Evolutionary conservation across 768 basidiomycete species (phyloP), one percentile per base, ranked within the genome.

Genomic region (Asterophora parasitica): DNA sequence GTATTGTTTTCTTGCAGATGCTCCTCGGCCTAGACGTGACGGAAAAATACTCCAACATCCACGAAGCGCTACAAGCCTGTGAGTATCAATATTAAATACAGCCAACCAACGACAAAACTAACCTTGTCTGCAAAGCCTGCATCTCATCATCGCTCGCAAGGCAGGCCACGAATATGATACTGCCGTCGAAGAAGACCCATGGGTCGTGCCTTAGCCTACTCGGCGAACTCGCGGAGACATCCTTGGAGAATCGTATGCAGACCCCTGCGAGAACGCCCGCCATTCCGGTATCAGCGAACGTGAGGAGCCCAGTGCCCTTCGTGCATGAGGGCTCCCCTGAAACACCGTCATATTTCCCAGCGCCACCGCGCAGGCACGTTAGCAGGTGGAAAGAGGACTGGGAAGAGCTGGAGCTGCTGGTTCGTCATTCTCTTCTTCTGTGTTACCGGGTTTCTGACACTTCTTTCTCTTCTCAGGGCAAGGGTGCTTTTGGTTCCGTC

Each of bases 311-410:
- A 0, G 62, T 77, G n/a, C 71, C 76, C 49, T 42, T 42, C 17
- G 46, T 66, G 40, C 63, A 61, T 49, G 62, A 66, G 40, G 74
- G 76, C 4, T 85, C 86, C 0, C 87, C 88, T 0, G 84, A 88
- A 42, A 70, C 73, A 7, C 84, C 84, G 34, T 83, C 83, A 34
- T 85, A 83, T 60, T 82, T 83, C 61, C 65, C 68, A 39, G 58
- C 65, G 52, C 71, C 76, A 3, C 55, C 76, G 4, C 55, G 20
- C 72, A 78, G 23, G 26, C 79, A 82, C 12, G 63, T 76, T 2
- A 93, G 91, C 57, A 70, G 93, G 49, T 97, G 92, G 82, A 88
- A 89, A 58, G 85, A 90, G 45, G 93, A 97, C 56, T 97, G 90
- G 83, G 91, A 94, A 59, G 92, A 95, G 61, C 68, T 96, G 7